Evolutionary conservation across 2,329 filamentous ascomycete species (phyloP).

Genomic region (Colletotrichum plurivorum): DNA sequence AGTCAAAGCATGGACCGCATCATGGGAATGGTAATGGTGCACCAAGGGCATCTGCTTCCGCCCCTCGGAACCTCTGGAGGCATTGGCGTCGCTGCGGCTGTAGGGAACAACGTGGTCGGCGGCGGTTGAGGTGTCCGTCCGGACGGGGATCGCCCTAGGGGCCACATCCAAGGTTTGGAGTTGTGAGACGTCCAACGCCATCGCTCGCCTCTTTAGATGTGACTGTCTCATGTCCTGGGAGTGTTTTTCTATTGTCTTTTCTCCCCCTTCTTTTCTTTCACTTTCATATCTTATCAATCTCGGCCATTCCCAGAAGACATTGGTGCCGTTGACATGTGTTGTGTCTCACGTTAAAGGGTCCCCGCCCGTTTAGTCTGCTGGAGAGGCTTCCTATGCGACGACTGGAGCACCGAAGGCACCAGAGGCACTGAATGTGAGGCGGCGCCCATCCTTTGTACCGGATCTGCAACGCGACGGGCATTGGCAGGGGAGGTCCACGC

Average conservation of each 20-base stretch:
- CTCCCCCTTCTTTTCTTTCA: no score
- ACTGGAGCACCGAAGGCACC: not conserved
- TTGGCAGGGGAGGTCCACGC: not conserved
- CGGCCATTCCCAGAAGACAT: not conserved
- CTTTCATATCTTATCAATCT: no score
- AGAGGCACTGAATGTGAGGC: slow-evolving; percentile 10
- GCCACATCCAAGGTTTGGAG: slow-evolving; percentile 20
- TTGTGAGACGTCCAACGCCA: slow-evolving; percentile 11
- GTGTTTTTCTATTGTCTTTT: not conserved
- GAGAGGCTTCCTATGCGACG: slow-evolving; percentile 9
- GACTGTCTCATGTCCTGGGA: slow-evolving; percentile 36
- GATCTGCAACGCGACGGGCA: slow-evolving; percentile 30
- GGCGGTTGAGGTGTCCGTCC: not conserved
- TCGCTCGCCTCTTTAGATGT: slow-evolving; percentile 9
- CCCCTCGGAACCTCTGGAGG: not conserved
- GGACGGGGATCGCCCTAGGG: slow-evolving; percentile 4
- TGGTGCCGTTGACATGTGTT: not conserved
- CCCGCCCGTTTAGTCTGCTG: not conserved
- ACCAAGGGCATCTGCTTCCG: not conserved
- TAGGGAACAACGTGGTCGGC: slow-evolving; percentile 17
- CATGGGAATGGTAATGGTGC: not conserved
- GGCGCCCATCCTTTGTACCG: slow-evolving; percentile 16
- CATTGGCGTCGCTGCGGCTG: not conserved
- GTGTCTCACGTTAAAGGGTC: slow-evolving; percentile 9
- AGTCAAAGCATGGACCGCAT: slow-evolving; percentile 18